Evolutionary conservation across 2,329 filamentous ascomycete species (phyloP).

Genomic region (Talaromyces sp.): DNA sequence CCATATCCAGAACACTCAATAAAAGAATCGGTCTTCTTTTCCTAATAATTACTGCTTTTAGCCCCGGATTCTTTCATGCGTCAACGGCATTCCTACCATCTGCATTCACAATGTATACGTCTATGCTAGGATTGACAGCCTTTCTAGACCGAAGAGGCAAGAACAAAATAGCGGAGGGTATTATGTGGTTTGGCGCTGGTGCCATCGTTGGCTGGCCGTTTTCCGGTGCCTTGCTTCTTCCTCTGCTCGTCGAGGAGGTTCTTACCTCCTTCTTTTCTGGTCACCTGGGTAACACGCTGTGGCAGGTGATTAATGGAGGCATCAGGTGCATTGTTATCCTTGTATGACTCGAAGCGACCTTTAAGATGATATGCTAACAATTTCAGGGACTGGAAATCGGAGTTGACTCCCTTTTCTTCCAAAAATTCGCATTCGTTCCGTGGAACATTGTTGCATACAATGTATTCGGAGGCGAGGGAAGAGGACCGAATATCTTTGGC

Average conservation of each 20-base stretch:
- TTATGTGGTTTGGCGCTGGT: slow-evolving; percentile 86
- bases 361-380: slow-evolving; percentile 25
- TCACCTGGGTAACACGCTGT: slow-evolving; percentile 57
- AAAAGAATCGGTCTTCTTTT: slow-evolving; percentile 82
- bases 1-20: slow-evolving; percentile 72
- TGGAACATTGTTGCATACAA: slow-evolving; percentile 97
- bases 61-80: slow-evolving; percentile 90
- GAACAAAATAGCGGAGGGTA: slow-evolving; percentile 73
- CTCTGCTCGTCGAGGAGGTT: slow-evolving; percentile 75
- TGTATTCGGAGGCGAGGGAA: slow-evolving; percentile 72
- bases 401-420: slow-evolving; percentile 82
- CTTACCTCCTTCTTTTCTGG: slow-evolving; percentile 53
- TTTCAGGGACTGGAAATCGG: slow-evolving; percentile 62
- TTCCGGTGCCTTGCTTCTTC: slow-evolving; percentile 72
- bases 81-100: slow-evolving; percentile 84
- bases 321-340: slow-evolving; percentile 65
- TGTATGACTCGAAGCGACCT: slow-evolving; percentile 48
- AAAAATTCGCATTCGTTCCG: slow-evolving; percentile 69
- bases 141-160: slow-evolving; percentile 89
- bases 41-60: slow-evolving; percentile 69
- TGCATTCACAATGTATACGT: slow-evolving; percentile 94
- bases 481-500: slow-evolving; percentile 86
- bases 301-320: slow-evolving; percentile 64
- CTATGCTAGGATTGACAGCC: slow-evolving; percentile 76
- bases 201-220: slow-evolving; percentile 93